These are phyloP conservation scores for Termitomyces bulborhizus DNA, from an alignment of 768 basidiomycete species.

Conservation along the genomic window DNA sequence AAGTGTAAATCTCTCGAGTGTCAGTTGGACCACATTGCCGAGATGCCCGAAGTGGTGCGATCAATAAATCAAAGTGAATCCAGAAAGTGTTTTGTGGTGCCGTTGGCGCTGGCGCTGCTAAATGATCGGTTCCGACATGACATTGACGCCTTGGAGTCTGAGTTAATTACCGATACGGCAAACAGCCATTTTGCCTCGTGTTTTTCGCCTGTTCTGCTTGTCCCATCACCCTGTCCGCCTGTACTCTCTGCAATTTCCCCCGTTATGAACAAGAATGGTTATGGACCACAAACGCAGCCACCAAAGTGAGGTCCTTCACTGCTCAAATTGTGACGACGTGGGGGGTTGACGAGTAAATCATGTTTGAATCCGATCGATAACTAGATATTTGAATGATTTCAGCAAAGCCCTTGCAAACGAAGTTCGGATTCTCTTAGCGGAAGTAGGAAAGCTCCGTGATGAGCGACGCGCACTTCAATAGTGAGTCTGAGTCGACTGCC, in stretches of 20 bases:
- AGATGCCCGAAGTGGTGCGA: no score
- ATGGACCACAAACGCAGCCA: constrained; percentile 14
- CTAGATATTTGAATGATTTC: constrained; percentile 73
- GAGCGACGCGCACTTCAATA: constrained; percentile 70
- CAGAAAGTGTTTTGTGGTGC: no score
- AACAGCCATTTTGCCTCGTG: constrained; percentile 7
- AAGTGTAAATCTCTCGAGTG: no score
- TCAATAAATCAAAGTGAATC: no score
- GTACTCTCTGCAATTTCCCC: neutral
- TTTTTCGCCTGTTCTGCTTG: neutral
- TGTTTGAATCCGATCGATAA: neutral
- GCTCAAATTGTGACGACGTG: neutral
- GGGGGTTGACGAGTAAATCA: neutral
- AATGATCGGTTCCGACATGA: no score
- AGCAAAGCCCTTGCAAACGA: constrained; percentile 77
- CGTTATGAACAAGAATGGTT: constrained; percentile 14
- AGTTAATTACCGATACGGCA: neutral
- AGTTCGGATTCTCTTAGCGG: constrained; percentile 69
- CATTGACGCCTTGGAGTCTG: neutral
- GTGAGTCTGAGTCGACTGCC: constrained; percentile 32
- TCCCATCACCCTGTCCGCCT: neutral
- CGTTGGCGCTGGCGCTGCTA: no score
- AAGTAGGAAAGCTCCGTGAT: constrained; percentile 77
- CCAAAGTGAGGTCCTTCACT: constrained; percentile 1
- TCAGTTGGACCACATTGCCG: no score